phyloP scores from a whole-genome alignment of 345 rosid genomes.

The Eucalyptus polybractea region DNA sequence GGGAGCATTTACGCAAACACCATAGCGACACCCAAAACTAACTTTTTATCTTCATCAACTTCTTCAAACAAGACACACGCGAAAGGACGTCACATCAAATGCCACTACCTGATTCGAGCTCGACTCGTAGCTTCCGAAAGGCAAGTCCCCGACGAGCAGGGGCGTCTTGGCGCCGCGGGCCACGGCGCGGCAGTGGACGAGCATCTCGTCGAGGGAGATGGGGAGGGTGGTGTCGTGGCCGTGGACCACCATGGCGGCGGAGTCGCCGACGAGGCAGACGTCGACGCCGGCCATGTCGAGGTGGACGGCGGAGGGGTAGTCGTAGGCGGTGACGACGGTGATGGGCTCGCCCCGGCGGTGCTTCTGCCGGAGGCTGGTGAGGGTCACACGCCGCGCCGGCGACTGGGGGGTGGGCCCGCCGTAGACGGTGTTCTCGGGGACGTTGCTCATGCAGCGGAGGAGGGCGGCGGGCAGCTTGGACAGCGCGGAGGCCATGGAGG shows the following conservation, averaged over 20 bases:
- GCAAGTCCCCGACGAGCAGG: conserved; percentile 88
- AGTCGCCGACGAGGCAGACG: conserved; percentile 79
- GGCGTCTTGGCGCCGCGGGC: conserved; percentile 76
- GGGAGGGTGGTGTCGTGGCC: conserved; percentile 95
- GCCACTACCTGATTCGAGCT: conserved; percentile 38
- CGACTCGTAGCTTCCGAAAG: conserved; percentile 84
- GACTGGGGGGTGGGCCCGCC: conserved; percentile 65
- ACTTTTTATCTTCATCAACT: neutral
- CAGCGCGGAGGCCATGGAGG: neutral
- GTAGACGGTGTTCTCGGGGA: conserved; percentile 75
- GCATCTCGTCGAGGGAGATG: conserved; percentile 84
- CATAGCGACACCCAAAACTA: neutral
- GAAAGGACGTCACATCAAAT: neutral
- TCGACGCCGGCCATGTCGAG: conserved; percentile 78
- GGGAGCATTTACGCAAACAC: neutral
- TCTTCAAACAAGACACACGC: neutral
- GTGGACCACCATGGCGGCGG: conserved; percentile 95
- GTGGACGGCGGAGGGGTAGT: conserved; percentile 85
- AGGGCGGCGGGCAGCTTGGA: neutral
- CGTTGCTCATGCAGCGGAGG: conserved; percentile 54
- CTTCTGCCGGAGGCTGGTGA: conserved; percentile 45
- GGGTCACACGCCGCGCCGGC: conserved; percentile 55
- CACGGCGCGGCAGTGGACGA: conserved; percentile 81
- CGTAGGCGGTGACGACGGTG: conserved; percentile 72
- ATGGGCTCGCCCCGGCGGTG: conserved; percentile 57